A percentile compares a stretch with the other conserved stretches of the same genome.
Evolutionary conservation across 164 flowering plant species (phyloP).

Genomic region (Brasenia schreberi): DNA sequence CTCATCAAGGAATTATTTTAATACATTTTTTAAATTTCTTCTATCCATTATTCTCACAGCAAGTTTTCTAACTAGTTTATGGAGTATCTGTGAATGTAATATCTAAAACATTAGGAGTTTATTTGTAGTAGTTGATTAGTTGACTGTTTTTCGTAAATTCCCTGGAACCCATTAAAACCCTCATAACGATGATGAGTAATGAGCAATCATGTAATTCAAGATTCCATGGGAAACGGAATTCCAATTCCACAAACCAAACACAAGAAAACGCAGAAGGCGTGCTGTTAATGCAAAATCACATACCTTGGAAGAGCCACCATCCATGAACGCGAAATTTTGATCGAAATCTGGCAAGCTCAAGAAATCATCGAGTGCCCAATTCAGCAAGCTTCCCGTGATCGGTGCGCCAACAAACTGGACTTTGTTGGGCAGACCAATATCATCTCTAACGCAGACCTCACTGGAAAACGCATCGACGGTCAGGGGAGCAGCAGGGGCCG

Average conservation of each 20-base stretch:
- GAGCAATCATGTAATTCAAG: too few species aligned
- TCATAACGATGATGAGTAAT: too few species aligned
- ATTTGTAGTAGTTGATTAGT: too few species aligned
- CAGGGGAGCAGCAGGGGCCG: constrained; percentile 12
- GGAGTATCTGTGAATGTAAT: too few species aligned
- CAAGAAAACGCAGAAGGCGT: not conserved
- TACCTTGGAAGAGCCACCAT: constrained; percentile 73
- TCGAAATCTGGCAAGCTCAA: constrained; percentile 39
- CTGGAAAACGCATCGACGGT: constrained; percentile 13
- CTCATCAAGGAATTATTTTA: too few species aligned
- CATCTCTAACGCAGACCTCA: constrained; percentile 19
- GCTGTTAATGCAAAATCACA: not conserved
- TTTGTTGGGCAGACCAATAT: constrained; percentile 15
- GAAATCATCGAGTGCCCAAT: constrained; percentile 75
- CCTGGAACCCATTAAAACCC: too few species aligned
- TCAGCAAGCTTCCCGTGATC: constrained; percentile 29
- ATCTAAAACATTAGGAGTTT: too few species aligned
- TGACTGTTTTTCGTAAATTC: too few species aligned
- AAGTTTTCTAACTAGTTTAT: too few species aligned
- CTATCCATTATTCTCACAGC: too few species aligned
- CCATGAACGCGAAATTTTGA: constrained; percentile 36
- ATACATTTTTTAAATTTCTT: too few species aligned
- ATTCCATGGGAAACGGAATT: not conserved
- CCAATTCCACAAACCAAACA: not conserved
- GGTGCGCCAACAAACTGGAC: constrained; percentile 38